These are phyloP conservation scores for Mucuna pruriens DNA, from an alignment of 306 rosid genomes.

Conservation along the genomic window DNA sequence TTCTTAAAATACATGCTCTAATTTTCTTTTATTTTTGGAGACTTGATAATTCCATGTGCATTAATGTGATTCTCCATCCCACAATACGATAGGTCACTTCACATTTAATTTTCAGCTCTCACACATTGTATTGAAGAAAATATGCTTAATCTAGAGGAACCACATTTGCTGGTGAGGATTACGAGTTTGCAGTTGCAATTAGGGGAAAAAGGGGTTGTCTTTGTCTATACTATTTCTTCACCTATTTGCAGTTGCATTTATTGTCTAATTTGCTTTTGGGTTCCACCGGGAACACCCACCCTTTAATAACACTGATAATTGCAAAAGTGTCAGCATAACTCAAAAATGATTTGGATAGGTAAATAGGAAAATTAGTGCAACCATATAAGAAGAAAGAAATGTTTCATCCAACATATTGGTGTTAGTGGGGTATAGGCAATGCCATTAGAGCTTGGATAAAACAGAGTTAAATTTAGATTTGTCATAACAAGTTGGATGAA, in stretches of 20 bases:
- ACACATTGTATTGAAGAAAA: conserved; percentile 36
- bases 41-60: conserved; percentile 46
- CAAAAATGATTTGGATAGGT: conserved; percentile 16
- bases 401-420: conserved; percentile 31
- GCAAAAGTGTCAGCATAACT: neutral
- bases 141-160: conserved; percentile 47
- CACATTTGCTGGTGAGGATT: conserved; percentile 35
- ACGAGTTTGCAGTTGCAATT: conserved; percentile 31
- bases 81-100: conserved; percentile 43
- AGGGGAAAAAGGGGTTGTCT: neutral
- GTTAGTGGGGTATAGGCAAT: conserved; percentile 27
- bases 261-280: conserved; percentile 25
- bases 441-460: neutral
- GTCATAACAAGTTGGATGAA: conserved; percentile 9
- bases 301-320: conserved; percentile 28
- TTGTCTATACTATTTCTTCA: conserved; percentile 34
- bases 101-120: conserved; percentile 35
- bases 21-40: neutral
- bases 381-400: conserved; percentile 38
- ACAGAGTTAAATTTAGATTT: conserved; percentile 4
- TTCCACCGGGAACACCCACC: conserved; percentile 31
- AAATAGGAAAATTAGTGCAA: conserved; percentile 9
- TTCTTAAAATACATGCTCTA: conserved; percentile 54
- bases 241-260: conserved; percentile 1
- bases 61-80: conserved; percentile 34